Conservation (phyloP, 2,329 filamentous ascomycete genomes). For the Elsinoe necatrix region DNA sequence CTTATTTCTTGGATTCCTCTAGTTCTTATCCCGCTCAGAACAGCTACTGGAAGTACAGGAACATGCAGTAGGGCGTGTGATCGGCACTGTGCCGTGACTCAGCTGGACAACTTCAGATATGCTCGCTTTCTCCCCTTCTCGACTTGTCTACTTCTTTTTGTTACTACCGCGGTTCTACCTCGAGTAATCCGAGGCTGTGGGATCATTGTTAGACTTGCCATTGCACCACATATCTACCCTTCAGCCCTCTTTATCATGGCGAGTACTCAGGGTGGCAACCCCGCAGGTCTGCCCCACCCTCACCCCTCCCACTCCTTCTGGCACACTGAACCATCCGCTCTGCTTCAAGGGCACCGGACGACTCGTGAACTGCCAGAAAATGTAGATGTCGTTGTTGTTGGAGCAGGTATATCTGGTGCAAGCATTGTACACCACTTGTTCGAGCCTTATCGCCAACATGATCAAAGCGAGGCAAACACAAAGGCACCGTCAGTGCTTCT, state of each 20-base stretch:
- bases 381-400: constrained; percentile 63
- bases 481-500: constrained; percentile 53
- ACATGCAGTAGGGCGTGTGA: background rate
- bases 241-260: background rate
- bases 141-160: too few relatives aligned
- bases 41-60: background rate
- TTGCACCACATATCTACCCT: too few relatives aligned
- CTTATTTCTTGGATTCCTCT: background rate
- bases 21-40: background rate
- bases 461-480: constrained; percentile 38
- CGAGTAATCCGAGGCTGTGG: too few relatives aligned
- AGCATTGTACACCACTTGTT: constrained; percentile 55
- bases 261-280: background rate
- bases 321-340: constrained; percentile 58
- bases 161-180: too few relatives aligned
- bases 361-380: constrained; percentile 53
- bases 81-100: background rate
- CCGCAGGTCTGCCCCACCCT: constrained; percentile 45
- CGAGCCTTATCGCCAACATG: constrained; percentile 3
- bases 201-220: too few relatives aligned
- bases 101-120: background rate
- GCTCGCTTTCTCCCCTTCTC: too few relatives aligned
- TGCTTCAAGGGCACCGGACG: constrained; percentile 58
- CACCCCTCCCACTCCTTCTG: constrained; percentile 62
- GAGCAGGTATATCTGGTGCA: constrained; percentile 68